Base-by-base conservation (phyloP, 2,329 filamentous ascomycete genomes). In the Talaromyces albobiverticillius region DNA sequence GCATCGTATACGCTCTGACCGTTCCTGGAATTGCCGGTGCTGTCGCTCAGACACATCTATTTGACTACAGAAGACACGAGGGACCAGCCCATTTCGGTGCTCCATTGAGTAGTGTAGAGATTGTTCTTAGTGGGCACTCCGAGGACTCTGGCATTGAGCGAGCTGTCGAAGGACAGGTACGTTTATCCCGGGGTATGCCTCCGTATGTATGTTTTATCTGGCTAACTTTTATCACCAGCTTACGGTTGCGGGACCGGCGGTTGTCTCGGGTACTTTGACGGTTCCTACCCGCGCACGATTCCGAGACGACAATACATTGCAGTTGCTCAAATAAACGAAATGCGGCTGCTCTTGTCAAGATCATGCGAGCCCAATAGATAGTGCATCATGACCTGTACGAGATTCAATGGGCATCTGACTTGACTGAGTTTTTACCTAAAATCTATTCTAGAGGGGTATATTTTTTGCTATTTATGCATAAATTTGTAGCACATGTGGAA, bases 11-110 rank as follows among this genome's bases (percentile, higher is more conserved):
- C 70, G 92, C 91, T 3, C 79, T 99, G 52, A 88, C 90, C 16
- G 85, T 88, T 1, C 78, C 90, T 22, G 83, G 84, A 57, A 89
- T 97, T n/a, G 93, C 92, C 2, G 94, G 94, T 34, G 87, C 92
- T 1, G 83, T 95, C n/a, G 79, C 87, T 1, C 93, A 97, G 74
- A 95, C 89, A 7, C 86, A 89, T 57, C 80, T 92, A 36, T 95
- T 89, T 66, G 93, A 97, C 68, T 97, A 97, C 70, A 79, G 93
- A 46, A 72, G 72, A 32, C 69, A 71, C 16, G 58, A 60, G 11
- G 72, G 71, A 42, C 73, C 75, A 43, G 77, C 72, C 55, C 91
- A 95, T 69, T 96, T 97, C 65, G 94, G 94, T 3, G 79, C 87
- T 9, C 92, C 93, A 2, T 67, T 94, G 38, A 89, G 87, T 59